Base-by-base conservation (phyloP, 371 early-diverging fungal species). In the Apophysomyces sp. region DNA sequence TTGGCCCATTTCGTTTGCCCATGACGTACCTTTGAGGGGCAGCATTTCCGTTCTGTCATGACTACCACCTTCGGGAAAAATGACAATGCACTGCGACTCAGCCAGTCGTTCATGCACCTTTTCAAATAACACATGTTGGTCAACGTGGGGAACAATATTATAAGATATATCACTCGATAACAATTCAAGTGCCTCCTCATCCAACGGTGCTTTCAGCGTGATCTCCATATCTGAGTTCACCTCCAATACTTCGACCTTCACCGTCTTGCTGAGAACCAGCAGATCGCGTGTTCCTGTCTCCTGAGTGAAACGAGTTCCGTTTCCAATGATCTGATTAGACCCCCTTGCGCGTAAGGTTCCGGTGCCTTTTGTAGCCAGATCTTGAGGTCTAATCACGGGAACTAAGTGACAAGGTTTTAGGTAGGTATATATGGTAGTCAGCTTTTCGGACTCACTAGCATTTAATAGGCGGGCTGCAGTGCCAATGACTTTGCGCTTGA, bases 61-160 rank as follows among this genome's bases (percentile, higher is more conserved):
- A 62, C 88, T 88, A 9, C 95, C 95, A 28, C 95, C 95, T 67
- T 95, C 96, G 13, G 96, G 96, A 73, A 95, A 95, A 34, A 95
- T 94, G 2, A 93, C 94, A 29, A 95, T 80, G 62, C 86, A 87
- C 21, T 80, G 85, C 41, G 83, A 82, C 28, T 73, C 63, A 30
- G 81, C 76, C 26, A 95, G 70, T 11, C 89, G 78, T 27, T 83
- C 73, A 41, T 86, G 85, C 21, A 95, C 95, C 16, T 83, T 80
- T 30, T 76, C 73, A 75, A 89, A 95, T 79, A 94, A 77, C 1
- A 73, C 75, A 41, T 69, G 57, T 70, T 95, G 94, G 72, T 95
- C 89, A 26, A 95, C 78, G 63, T 88, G 89, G 28, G 95, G 94
- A 4, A 78, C 78, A 11, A 85, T 65, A 64, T 88, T 91, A 72